Evolutionary conservation across 768 basidiomycete genomes (phyloP), one percentile per base, ranked within the genome.

Genomic region (Leccinum disarticulatum): DNA sequence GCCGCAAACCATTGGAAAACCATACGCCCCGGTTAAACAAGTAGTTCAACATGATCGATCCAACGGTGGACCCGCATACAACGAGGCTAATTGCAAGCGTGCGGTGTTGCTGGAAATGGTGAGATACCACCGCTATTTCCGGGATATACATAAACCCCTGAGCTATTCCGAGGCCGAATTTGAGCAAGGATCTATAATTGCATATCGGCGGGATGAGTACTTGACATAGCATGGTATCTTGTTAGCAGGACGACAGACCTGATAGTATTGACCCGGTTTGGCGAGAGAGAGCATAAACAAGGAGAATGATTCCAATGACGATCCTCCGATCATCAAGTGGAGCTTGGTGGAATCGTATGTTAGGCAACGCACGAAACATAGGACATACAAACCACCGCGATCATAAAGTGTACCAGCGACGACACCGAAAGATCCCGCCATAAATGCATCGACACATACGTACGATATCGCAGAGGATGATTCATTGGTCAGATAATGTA

Each of bases 121-220:
- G 81, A 1, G 78, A 76, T 13, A 78, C 60, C 25, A 82, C 70
- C 11, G 76, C 77, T 1, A 81, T 54, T 1, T 73, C 68, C 0
- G 87, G 82, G 35, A 82, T 64, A 61, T 77, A 82, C 11, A 77
- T 61, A 25, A 84, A 35, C 4, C 84, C 85, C 11, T 74, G 67
- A 6, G 77, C 79, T 1, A 83, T 67, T 2, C 83, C 82, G 8
- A 76, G 64, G 0, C 75, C 77, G 4, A 25, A 85, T 38, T 67
- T 83, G 81, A 0, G 77, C 64, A 62, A 85, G 77, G 5, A 85
- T 68, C 79, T 82, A 48, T 38, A 3, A 17, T 47, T 35, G 1
- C 8, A 22, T 14, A 22, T 55, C 10, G 4, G 59, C 31, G 36
- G 13, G 19, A 46, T 19, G n/a, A 46, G 14, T n/a, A n/a, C n/a